Percentiles rank a stretch among this genome's conserved stretches.
Evolutionary conservation across 768 basidiomycete species (phyloP).

Genomic region (Trametes villosa): DNA sequence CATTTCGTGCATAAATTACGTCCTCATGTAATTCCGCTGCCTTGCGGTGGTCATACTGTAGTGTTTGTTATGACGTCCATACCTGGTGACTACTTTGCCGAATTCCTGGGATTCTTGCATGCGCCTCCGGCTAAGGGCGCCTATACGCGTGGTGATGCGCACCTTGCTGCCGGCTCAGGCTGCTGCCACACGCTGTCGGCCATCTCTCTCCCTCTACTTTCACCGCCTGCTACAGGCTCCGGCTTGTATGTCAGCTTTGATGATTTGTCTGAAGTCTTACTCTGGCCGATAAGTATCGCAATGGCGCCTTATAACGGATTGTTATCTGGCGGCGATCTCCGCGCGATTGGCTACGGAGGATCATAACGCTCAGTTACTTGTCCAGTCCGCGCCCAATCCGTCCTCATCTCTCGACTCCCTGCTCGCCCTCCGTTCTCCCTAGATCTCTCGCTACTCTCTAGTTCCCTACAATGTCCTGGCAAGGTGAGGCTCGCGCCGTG

Average conservation of each 20-base stretch:
- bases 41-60: no score
- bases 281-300: neutral
- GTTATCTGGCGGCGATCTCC: conserved; percentile 33
- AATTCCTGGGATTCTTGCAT: neutral
- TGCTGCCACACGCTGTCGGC: no score
- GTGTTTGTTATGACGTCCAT: no score
- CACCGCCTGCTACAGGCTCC: neutral
- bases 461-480: conserved; percentile 66
- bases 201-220: neutral
- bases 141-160: neutral
- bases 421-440: conserved; percentile 12
- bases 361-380: conserved; percentile 11
- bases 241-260: neutral
- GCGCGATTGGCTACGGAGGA: conserved; percentile 18
- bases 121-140: no score
- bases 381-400: conserved; percentile 9
- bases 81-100: neutral
- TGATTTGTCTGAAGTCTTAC: neutral
- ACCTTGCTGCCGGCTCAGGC: neutral
- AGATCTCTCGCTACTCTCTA: conserved; percentile 12
- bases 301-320: neutral
- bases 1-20: no score
- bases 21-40: no score
- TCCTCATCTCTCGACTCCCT: conserved; percentile 18
- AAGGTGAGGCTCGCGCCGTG: conserved; percentile 46